Conservation (phyloP, 371 early-diverging fungal species). For the Mucor racemosus region DNA sequence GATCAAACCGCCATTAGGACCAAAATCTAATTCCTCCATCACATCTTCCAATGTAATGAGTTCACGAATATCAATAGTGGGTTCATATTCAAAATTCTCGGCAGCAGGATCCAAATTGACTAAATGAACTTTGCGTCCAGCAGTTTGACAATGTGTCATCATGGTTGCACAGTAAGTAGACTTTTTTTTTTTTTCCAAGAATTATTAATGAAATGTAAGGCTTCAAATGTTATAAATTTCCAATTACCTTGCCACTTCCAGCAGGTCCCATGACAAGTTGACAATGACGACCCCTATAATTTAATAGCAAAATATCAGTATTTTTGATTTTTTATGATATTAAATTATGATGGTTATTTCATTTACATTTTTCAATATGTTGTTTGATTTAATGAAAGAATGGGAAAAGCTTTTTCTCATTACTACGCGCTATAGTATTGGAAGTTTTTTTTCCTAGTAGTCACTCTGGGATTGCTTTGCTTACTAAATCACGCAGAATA, state of each 20-base stretch:
- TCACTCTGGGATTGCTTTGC: neutral
- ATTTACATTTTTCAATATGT: neutral
- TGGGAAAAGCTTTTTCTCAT: neutral
- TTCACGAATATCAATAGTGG: conserved; percentile 93
- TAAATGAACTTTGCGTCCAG: conserved; percentile 84
- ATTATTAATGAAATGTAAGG: neutral
- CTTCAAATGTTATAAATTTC: neutral
- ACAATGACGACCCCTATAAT: conserved; percentile 79
- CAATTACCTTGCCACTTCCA: conserved; percentile 88
- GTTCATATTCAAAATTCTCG: conserved; percentile 91
- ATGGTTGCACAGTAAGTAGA: conserved; percentile 97
- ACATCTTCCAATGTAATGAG: conserved; percentile 97
- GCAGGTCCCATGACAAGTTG: conserved; percentile 99
- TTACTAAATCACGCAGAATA: neutral
- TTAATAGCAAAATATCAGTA: neutral
- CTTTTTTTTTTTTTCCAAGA: conserved; percentile 37
- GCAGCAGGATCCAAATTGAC: conserved; percentile 99
- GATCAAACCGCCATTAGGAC: conserved; percentile 99
- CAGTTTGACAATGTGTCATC: conserved; percentile 86
- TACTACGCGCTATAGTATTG: neutral
- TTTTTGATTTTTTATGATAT: neutral
- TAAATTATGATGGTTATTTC: neutral
- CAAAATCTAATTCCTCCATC: conserved; percentile 96
- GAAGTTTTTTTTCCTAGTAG: conserved; percentile 2
- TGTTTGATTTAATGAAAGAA: neutral